These are phyloP conservation scores for Aspergillus felis DNA, from an alignment of 2,329 filamentous ascomycete genomes.

Conservation along the genomic window DNA sequence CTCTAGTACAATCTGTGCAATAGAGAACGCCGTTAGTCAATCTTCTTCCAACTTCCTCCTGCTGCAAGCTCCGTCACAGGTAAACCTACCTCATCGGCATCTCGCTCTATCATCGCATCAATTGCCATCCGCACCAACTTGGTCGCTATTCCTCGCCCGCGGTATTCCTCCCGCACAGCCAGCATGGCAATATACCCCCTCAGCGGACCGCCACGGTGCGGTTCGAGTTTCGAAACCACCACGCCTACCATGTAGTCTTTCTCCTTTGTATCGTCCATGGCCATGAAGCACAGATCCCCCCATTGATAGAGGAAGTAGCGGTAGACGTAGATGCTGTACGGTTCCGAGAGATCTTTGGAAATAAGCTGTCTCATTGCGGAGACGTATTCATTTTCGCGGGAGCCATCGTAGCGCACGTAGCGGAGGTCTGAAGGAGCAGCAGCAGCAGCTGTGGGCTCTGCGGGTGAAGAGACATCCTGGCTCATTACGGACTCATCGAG, in stretches of 20 bases:
- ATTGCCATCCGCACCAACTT: conserved; percentile 85
- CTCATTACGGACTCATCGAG: conserved; percentile 26
- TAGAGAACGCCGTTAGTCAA: neutral
- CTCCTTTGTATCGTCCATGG: conserved; percentile 45
- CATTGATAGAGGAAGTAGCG: conserved; percentile 97
- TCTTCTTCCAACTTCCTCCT: neutral
- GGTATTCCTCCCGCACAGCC: conserved; percentile 75
- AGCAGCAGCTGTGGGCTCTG: conserved; percentile 7
- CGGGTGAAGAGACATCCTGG: conserved; percentile 19
- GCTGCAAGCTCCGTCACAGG: neutral
- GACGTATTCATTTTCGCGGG: conserved; percentile 64
- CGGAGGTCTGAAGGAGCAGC: conserved; percentile 44
- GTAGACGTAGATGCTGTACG: conserved; percentile 99
- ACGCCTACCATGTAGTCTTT: conserved; percentile 68
- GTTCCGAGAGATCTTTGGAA: conserved; percentile 92
- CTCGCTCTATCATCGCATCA: conserved; percentile 77
- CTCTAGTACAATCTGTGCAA: conserved; percentile 73
- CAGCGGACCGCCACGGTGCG: conserved; percentile 78
- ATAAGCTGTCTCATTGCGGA: conserved; percentile 88
- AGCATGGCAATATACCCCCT: conserved; percentile 98
- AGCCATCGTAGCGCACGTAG: conserved; percentile 58
- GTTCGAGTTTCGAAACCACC: conserved; percentile 90
- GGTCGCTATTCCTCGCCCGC: conserved; percentile 83
- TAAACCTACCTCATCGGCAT: conserved; percentile 70
- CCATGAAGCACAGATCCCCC: conserved; percentile 94